A percentile compares a stretch with the other conserved stretches of the same genome.
Evolutionary conservation across 352 stramenopile species (phyloP).

Genomic region (Saprolegnia parasitica): DNA sequence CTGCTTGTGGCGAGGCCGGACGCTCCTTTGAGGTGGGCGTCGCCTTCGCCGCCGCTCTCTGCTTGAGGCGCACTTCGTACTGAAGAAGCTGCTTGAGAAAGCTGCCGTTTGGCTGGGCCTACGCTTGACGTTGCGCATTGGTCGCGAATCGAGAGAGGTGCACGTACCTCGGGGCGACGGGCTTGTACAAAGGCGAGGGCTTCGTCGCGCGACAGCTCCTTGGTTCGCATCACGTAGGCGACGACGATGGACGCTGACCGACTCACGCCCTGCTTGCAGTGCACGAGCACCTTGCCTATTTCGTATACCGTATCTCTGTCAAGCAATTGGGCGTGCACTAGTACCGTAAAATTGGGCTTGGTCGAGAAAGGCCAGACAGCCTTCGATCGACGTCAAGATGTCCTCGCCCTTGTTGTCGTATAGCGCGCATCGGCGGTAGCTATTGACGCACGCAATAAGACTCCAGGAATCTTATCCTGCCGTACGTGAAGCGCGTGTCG

Average conservation of each 20-base stretch:
- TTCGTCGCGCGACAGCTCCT: constrained; percentile 57
- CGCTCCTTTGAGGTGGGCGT: not conserved
- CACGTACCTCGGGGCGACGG: constrained; percentile 46
- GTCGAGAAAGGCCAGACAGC: constrained; percentile 86
- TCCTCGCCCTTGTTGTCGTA: constrained; percentile 90
- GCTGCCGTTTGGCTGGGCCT: constrained; percentile 65
- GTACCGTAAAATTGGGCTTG: constrained; percentile 88
- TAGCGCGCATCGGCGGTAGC: constrained; percentile 76
- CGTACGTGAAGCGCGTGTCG: constrained; percentile 57
- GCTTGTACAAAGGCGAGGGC: constrained; percentile 55
- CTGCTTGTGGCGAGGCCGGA: constrained; percentile 7
- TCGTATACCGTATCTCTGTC: constrained; percentile 33
- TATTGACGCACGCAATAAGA: constrained; percentile 20
- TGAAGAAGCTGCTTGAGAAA: constrained; percentile 60
- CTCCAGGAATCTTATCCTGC: not conserved
- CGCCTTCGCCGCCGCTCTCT: constrained; percentile 25
- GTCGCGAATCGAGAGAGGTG: not conserved
- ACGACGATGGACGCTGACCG: constrained; percentile 85
- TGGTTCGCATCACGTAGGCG: constrained; percentile 88
- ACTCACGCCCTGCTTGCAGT: constrained; percentile 90
- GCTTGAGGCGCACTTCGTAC: constrained; percentile 46
- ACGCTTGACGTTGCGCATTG: not conserved
- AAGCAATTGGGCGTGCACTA: not conserved
- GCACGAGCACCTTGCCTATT: constrained; percentile 87
- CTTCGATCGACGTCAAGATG: constrained; percentile 72